Evolutionary conservation across 2,329 filamentous ascomycete genomes (phyloP), one percentile per base, ranked within the genome.

Genomic region (Fusarium sp.): DNA sequence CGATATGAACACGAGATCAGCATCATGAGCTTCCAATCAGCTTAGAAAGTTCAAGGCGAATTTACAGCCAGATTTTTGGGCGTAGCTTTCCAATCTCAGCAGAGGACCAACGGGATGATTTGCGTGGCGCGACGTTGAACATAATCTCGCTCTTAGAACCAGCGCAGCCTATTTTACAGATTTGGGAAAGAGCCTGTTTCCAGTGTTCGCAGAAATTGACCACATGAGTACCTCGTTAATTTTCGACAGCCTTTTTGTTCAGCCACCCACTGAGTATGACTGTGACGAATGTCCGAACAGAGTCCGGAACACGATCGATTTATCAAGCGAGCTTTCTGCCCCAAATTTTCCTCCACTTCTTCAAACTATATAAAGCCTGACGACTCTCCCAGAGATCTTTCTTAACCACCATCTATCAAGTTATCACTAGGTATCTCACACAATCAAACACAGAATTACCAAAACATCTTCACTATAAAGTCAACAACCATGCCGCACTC

Each of bases 61-160:
- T 16, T 13, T 2, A 4, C 7, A 9, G 3, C 11, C 20, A 13
- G 13, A 6, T n/a, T 31, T 22, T 22, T 0, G 4, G 6, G 14
- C 18, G 5, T n/a, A n/a, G 15, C 11, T n/a, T 2, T 0, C 1
- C 0, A 16, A 18, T 2, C 22, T 2, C 28, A n/a, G 22, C 22
- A 18, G 1, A 48, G 1, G 15, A 18, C 11, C 7, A 31, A 24
- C 4, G 11, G 7, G 7, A 18, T 10, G 11, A 13, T 9, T 50
- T 24, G 12, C 8, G 22, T 5, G 16, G 22, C 30, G 7, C 5
- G 47, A 7, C 13, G 10, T 35, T 2, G n/a, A 9, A 8, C 18
- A 26, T 35, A 5, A 12, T 15, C 6, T 15, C 0, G 6, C 9
- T 15, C 5, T 26, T 15, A 4, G 16, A 33, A 15, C 13, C 47